Conservation (phyloP, 805 yeast genomes). For the Suhomyces pyralidae region DNA sequence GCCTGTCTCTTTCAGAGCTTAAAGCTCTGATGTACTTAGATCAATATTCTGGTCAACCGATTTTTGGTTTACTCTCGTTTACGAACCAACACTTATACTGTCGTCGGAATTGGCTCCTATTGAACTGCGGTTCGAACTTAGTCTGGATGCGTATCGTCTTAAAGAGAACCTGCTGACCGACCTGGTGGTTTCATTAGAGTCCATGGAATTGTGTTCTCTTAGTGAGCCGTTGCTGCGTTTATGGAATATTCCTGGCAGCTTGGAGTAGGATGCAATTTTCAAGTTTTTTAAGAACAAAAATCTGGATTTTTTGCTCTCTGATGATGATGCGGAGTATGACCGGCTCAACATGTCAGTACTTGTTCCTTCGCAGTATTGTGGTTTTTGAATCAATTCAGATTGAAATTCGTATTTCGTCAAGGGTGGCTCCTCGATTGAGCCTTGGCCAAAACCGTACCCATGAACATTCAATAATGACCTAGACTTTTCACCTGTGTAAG, state of each 20-base stretch:
- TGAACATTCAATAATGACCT: background rate
- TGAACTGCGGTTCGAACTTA: background rate
- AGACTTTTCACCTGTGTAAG: background rate
- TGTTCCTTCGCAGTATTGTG: background rate
- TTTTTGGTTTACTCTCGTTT: too few relatives aligned
- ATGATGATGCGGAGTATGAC: background rate
- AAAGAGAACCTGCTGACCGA: background rate
- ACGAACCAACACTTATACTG: background rate
- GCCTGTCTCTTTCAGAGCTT: background rate
- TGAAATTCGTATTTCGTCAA: background rate
- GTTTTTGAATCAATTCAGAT: background rate
- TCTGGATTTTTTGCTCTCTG: background rate
- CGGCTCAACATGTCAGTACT: background rate
- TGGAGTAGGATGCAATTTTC: background rate
- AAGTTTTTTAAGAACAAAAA: background rate
- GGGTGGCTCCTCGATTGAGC: background rate
- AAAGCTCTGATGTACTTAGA: background rate
- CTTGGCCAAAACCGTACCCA: background rate
- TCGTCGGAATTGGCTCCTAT: background rate
- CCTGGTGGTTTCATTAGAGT: background rate
- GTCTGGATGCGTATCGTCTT: background rate
- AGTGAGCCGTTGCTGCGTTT: background rate
- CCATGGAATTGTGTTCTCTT: background rate
- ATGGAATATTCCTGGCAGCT: background rate
- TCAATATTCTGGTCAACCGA: too few relatives aligned